phyloP scores from a whole-genome alignment of 2,329 filamentous ascomycete genomes.

The Dactylellina drechsleri region DNA sequence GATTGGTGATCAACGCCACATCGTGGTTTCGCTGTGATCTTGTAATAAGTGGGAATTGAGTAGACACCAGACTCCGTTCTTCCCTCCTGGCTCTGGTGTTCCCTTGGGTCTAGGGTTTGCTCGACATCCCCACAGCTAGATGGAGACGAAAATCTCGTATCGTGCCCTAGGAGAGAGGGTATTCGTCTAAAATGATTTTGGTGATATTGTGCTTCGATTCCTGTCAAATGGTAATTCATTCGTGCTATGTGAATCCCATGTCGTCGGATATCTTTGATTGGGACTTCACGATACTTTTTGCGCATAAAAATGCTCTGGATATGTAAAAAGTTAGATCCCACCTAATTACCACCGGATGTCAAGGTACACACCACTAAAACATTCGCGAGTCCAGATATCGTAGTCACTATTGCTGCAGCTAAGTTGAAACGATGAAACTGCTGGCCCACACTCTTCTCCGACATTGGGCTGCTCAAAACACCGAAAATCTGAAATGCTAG shows the following conservation, averaged over 20 bases:
- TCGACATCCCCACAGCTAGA: no score
- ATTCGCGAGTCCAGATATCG: slow-evolving; percentile 21
- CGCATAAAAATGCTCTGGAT: slow-evolving; percentile 17
- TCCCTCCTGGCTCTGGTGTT: not conserved
- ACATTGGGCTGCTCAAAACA: slow-evolving; percentile 38
- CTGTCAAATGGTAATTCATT: slow-evolving; percentile 24
- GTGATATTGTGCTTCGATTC: not conserved
- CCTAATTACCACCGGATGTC: not conserved
- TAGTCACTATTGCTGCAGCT: slow-evolving; percentile 19
- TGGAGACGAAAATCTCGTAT: no score
- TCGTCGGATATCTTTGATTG: slow-evolving; percentile 35
- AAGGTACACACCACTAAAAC: slow-evolving; percentile 11
- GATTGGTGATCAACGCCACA: no score
- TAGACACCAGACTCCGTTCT: slow-evolving; percentile 1
- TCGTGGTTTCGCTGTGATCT: not conserved
- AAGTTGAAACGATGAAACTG: slow-evolving; percentile 26
- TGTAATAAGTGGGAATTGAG: slow-evolving; percentile 36
- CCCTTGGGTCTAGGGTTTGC: not conserved
- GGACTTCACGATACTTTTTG: slow-evolving; percentile 29
- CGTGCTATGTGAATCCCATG: slow-evolving; percentile 23
- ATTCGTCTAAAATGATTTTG: slow-evolving; percentile 2
- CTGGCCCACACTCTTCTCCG: slow-evolving; percentile 1
- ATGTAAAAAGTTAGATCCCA: not conserved
- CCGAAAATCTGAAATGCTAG: slow-evolving; percentile 43
- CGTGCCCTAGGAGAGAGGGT: not conserved